Conservation (phyloP, 202 grass and related monocot genomes). For the Panicum hallii region DNA sequence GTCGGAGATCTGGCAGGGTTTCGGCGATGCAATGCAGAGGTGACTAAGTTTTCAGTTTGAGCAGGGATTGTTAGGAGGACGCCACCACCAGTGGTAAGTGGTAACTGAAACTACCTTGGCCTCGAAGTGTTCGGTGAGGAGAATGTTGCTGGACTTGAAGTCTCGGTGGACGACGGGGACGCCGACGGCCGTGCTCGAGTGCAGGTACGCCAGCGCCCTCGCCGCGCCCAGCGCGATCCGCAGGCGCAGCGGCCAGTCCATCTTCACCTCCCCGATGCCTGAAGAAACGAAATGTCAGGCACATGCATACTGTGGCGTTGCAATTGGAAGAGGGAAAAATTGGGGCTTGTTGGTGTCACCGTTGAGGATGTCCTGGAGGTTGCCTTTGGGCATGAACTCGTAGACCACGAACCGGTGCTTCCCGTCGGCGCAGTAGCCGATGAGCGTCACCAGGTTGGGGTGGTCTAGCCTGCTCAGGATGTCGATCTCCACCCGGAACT, state of each 20-base stretch:
- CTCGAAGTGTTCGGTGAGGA: constrained; percentile 74
- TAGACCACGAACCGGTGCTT: constrained; percentile 97
- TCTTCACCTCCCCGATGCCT: constrained; percentile 74
- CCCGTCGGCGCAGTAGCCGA: constrained; percentile 96
- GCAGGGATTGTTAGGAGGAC: neutral
- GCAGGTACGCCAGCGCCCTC: constrained; percentile 86
- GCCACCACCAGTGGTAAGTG: neutral
- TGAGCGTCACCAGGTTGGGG: constrained; percentile 84
- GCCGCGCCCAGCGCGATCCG: constrained; percentile 88
- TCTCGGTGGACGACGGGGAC: constrained; percentile 93
- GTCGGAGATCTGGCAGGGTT: constrained; percentile 81
- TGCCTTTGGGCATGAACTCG: constrained; percentile 94
- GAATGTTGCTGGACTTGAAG: constrained; percentile 99
- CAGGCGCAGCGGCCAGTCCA: constrained; percentile 82
- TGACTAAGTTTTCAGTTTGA: neutral
- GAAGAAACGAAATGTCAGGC: neutral
- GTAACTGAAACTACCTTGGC: constrained; percentile 65
- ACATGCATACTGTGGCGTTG: neutral
- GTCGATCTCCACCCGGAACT: constrained; percentile 98
- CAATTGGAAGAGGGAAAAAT: neutral
- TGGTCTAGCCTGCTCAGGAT: constrained; percentile 95
- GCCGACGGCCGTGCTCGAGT: constrained; percentile 82
- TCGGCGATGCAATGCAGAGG: neutral
- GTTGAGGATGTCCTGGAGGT: constrained; percentile 87
- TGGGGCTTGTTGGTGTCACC: constrained; percentile 35